phyloP scores from a whole-genome alignment of 176 grass and related monocot genomes.

The Oryza officinalis region DNA sequence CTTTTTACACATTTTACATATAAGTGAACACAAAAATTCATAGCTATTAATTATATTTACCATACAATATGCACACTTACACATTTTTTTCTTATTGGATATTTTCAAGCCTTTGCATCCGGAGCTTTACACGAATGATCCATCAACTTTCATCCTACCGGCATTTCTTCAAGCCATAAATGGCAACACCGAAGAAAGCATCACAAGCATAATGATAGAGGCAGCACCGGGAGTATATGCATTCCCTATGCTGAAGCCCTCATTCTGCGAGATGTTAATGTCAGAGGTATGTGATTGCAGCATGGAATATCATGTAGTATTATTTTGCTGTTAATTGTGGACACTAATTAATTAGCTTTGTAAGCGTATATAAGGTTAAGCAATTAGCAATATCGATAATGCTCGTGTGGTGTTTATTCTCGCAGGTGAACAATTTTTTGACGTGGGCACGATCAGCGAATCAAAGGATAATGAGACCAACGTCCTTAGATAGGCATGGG shows the following conservation, averaged over 20 bases:
- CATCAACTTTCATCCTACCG: conserved; percentile 55
- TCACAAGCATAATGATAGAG: conserved; percentile 54
- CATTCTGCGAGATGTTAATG: conserved; percentile 60
- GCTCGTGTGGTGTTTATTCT: neutral
- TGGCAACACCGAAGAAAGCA: conserved; percentile 52
- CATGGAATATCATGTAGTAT: neutral
- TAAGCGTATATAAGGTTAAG: neutral
- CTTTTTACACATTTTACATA: neutral
- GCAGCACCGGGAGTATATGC: conserved; percentile 47
- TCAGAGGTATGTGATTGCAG: conserved; percentile 45
- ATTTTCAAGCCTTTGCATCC: conserved; percentile 59
- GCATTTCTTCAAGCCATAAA: conserved; percentile 58
- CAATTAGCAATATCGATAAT: neutral
- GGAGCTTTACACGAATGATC: conserved; percentile 51
- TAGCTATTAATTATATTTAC: neutral
- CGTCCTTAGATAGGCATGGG: conserved; percentile 38
- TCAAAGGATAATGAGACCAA: conserved; percentile 51
- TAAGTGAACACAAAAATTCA: neutral
- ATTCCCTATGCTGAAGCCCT: conserved; percentile 64
- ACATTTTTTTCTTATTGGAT: neutral
- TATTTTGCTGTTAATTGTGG: neutral
- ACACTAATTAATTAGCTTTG: neutral
- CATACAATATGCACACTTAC: neutral
- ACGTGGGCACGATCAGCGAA: conserved; percentile 46
- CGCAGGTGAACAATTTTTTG: conserved; percentile 62